These are phyloP conservation scores for Amniculicola lignicola DNA, from an alignment of 495 filamentous ascomycete genomes.

Conservation along the genomic window DNA sequence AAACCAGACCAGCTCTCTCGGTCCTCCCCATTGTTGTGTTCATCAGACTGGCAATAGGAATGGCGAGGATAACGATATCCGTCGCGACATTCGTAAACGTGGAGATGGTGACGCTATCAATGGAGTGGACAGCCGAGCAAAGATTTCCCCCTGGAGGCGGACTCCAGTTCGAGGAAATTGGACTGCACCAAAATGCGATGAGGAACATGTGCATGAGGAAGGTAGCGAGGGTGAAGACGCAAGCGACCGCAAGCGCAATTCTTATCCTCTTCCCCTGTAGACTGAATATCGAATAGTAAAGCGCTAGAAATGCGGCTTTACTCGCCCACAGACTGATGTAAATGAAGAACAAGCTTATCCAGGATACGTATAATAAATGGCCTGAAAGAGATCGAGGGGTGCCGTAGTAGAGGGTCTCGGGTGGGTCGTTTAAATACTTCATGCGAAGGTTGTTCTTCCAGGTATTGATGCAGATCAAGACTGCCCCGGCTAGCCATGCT, in stretches of 20 bases:
- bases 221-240: constrained; percentile 34
- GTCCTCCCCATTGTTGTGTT: constrained; percentile 28
- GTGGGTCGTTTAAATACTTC: constrained; percentile 29
- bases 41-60: constrained; percentile 30
- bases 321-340: constrained; percentile 40
- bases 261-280: constrained; percentile 29
- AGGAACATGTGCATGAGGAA: constrained; percentile 40
- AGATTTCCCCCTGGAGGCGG: constrained; percentile 30
- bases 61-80: constrained; percentile 32
- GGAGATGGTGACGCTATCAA: constrained; percentile 37
- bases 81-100: constrained; percentile 35
- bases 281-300: constrained; percentile 38
- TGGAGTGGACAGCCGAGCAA: constrained; percentile 41
- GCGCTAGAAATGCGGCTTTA: constrained; percentile 41
- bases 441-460: constrained; percentile 40
- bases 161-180: constrained; percentile 38
- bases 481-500: constrained; percentile 39
- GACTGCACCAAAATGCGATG: constrained; percentile 40
- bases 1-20: constrained; percentile 35
- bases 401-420: constrained; percentile 31
- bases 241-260: constrained; percentile 29
- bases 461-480: constrained; percentile 41
- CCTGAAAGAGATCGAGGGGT: constrained; percentile 24
- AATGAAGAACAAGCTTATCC: constrained; percentile 42
- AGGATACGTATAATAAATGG: constrained; percentile 40